These are phyloP conservation scores for Leccinum broughii DNA, from an alignment of 768 basidiomycete species.

Conservation along the genomic window DNA sequence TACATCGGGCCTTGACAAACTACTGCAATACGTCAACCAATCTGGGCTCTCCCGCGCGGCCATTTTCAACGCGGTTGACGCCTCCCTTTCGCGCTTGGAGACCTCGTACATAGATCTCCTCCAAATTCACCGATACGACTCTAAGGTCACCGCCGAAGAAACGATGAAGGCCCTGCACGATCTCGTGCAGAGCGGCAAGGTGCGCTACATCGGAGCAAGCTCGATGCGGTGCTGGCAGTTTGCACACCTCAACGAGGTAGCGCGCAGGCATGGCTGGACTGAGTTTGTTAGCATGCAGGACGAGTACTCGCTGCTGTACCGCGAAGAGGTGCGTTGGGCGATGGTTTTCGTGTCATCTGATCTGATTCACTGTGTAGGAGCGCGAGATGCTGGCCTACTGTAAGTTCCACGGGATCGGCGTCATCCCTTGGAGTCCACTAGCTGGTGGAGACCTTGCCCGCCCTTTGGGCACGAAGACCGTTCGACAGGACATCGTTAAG, in stretches of 20 bases:
- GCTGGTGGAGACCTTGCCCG: no score
- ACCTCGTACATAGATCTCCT: conserved; percentile 43
- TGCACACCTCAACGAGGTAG: conserved; percentile 44
- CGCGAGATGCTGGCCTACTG: conserved; percentile 47
- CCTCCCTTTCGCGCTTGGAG: conserved; percentile 36
- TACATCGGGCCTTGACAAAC: neutral
- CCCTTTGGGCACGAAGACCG: no score
- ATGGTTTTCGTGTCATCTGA: no score
- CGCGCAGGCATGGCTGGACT: conserved; percentile 47
- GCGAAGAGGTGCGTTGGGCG: conserved; percentile 42
- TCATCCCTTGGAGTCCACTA: conserved; percentile 55
- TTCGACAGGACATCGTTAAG: no score
- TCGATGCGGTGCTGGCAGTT: conserved; percentile 51
- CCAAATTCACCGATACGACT: conserved; percentile 47
- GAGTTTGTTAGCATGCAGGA: conserved; percentile 43
- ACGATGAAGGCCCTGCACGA: conserved; percentile 54
- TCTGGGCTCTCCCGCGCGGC: conserved; percentile 36
- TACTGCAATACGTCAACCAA: conserved; percentile 32
- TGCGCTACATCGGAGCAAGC: conserved; percentile 52
- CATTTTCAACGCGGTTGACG: conserved; percentile 40
- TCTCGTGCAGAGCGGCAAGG: conserved; percentile 47
- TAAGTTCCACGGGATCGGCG: conserved; percentile 48
- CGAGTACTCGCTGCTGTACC: no score
- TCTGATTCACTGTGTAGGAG: conserved; percentile 32
- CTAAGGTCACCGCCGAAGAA: conserved; percentile 38